These are phyloP conservation scores for Cochlearia excelsa DNA, from an alignment of 345 rosid species.

Conservation along the genomic window DNA sequence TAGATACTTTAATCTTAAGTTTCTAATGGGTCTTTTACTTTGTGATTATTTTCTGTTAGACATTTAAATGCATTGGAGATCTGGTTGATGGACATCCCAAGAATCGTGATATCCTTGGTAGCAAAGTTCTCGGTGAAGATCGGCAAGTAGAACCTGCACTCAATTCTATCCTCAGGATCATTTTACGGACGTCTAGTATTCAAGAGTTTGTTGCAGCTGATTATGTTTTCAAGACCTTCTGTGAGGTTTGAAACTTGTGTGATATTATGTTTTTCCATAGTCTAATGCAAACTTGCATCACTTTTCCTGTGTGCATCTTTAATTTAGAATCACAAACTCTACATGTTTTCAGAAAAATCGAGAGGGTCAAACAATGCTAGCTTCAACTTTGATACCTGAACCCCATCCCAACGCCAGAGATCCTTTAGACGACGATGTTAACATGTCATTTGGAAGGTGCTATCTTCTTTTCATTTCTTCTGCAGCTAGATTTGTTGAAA, in stretches of 20 bases:
- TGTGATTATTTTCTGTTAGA: slow-evolving; percentile 46
- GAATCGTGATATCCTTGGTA: slow-evolving; percentile 73
- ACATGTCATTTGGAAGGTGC: slow-evolving; percentile 98
- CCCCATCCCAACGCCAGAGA: slow-evolving; percentile 56
- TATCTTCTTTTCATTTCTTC: slow-evolving; percentile 21
- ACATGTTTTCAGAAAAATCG: slow-evolving; percentile 54
- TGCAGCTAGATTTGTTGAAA: slow-evolving; percentile 6
- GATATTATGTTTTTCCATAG: slow-evolving; percentile 7
- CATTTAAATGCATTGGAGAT: slow-evolving; percentile 79
- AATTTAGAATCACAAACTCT: slow-evolving; percentile 18
- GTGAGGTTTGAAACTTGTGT: slow-evolving; percentile 62
- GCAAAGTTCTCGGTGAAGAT: slow-evolving; percentile 92
- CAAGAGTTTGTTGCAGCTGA: slow-evolving; percentile 96
- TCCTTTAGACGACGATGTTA: slow-evolving; percentile 78
- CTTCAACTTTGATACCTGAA: slow-evolving; percentile 89
- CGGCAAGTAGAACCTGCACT: slow-evolving; percentile 88
- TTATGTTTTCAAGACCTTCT: slow-evolving; percentile 75
- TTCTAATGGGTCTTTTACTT: slow-evolving; percentile 15
- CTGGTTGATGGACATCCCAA: slow-evolving; percentile 70
- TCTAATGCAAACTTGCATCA: slow-evolving; percentile 5
- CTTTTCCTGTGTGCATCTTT: slow-evolving; percentile 26
- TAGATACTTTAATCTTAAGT: slow-evolving; percentile 3
- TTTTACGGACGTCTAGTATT: slow-evolving; percentile 73
- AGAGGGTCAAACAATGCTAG: slow-evolving; percentile 90
- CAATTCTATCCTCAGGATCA: slow-evolving; percentile 88